Conservation (phyloP, 805 yeast species). For the Schizosaccharomyces pombe region DNA sequence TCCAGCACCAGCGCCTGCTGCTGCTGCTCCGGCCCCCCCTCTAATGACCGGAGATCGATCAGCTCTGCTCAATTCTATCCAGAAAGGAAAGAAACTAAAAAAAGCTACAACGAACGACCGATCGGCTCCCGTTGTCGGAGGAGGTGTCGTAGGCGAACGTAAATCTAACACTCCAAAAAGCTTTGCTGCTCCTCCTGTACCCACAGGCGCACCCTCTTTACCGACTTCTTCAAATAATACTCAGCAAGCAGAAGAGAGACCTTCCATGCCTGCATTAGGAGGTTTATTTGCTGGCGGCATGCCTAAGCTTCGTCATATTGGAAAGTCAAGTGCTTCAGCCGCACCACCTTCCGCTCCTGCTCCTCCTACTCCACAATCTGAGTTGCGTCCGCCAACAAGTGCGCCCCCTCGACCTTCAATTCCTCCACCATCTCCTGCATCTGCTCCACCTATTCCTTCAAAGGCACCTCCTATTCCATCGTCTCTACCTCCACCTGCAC, state of each 20-base stretch:
- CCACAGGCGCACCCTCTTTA: conserved; percentile 11
- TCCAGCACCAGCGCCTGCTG: conserved; percentile 9
- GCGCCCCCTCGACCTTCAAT: conserved; percentile 8
- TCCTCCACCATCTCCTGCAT: conserved; percentile 13
- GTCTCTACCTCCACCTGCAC: conserved; percentile 8
- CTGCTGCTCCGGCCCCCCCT: conserved; percentile 9
- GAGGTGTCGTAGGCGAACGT: conserved; percentile 16
- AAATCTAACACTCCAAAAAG: conserved; percentile 4
- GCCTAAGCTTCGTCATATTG: conserved; percentile 38
- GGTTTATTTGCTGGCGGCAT: conserved; percentile 59
- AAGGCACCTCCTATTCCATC: conserved; percentile 14
- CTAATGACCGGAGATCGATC: conserved; percentile 10
- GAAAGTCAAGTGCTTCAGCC: conserved; percentile 13
- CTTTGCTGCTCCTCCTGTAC: conserved; percentile 6
- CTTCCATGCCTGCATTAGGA: conserved; percentile 22
- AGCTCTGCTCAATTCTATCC: conserved; percentile 54
- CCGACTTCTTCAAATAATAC: conserved; percentile 5
- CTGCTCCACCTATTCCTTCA: conserved; percentile 11
- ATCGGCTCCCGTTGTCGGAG: conserved; percentile 32
- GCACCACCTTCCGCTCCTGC: conserved; percentile 5
- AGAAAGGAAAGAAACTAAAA: conserved; percentile 39
- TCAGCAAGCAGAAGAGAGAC: not conserved
- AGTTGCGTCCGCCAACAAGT: no score
- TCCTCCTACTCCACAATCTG: not conserved
- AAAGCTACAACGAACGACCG: conserved; percentile 45